Evolutionary conservation across 2,329 filamentous ascomycete genomes (phyloP), one percentile per base, ranked within the genome.

Genomic region (Neofusicoccum ribis): DNA sequence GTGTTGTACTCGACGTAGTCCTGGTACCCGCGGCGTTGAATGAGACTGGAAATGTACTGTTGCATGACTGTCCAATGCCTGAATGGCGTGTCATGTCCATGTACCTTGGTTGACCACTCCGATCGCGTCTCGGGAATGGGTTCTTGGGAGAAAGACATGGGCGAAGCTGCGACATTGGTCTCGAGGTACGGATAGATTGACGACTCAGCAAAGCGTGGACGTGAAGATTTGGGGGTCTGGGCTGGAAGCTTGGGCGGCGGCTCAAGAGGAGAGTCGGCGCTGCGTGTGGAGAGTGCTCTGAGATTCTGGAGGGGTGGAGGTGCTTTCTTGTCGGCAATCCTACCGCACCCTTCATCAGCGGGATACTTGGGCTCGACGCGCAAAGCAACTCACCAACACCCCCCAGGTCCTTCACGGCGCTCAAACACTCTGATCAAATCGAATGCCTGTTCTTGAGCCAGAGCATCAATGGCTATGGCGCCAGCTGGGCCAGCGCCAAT

Each of bases 141-240:
- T 63, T 88, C 86, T 66, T 86, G 80, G 0, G 81, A 84, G 72
- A 85, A 90, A 15, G 82, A 79, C 88, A 90, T 90, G 0, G 85
- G 79, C 1, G 82, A 70, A 5, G 79, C 78, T 67, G 85, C 83
- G 49, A 90, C 84, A 68, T 90, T 90, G 2, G 87, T 90, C 71
- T 90, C 86, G n/a, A 90, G 76, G 20, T 84, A 83, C 0, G 86
- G 85, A 68, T 89, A 89, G 17, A 89, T 80, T 0, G 85, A 84
- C 0, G 86, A 86, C 66, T 88, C 86, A 12, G 79, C 75, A 69
- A 84, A 87, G 2, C 86, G 83, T 17, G 82, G 79, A 65, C 81
- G 79, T 1, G 72, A 66, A 12, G 76, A 73, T 46, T 77, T 79
- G 0, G 81, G 78, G 0, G 79, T 78, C 61, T 78, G 74, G 0